Base-by-base conservation (phyloP, 495 filamentous ascomycete genomes). In the Halenospora varia region DNA sequence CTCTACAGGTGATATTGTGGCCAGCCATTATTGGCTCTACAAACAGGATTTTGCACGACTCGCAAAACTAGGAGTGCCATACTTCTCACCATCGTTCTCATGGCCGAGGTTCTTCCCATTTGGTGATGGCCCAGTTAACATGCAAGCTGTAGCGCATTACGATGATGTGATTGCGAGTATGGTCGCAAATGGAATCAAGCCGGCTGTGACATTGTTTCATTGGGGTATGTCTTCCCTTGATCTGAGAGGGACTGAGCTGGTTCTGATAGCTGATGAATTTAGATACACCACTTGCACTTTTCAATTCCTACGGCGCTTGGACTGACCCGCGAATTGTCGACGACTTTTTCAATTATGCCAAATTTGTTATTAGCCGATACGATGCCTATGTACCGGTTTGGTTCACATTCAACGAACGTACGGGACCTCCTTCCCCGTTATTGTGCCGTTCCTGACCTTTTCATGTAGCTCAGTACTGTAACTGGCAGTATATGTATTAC, bases 381-480 rank as follows among this genome's bases (percentile, higher is more conserved):
- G 75, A 75, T 68, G 74, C 77, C 49, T 77, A 77, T 70, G 81
- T 77, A 63, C 78, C 82, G 66, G 73, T 75, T 69, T 85, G 81
- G 82, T 82, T 83, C 69, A 83, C 80, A 24, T 83, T 83, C 71
- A 85, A 84, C 68, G 82, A 85, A 70, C 82, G 79, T 74, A 56
- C 73, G 77, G 50, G 76, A 81, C 62, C 70, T 79, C 26, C 77
- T 80, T 60, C 80, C 82, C 68, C 69, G 66, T n/a, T n/a, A n/a
- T 72, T 72, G 19, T 80, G 79, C 49, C 69, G 74, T 55, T 80
- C 79, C 56, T 78, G 80, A 23, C 79, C 79, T 10, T 78, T 77
- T 18, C 73, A 46, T 17, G 17, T 4, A 74, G 66, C 81, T 72
- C 10, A 83, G 77, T 70, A 78, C 68, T 22, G 61, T 70, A 47